phyloP scores from a whole-genome alignment of 2,329 filamentous ascomycete genomes.

The Ascochyta rabiei region DNA sequence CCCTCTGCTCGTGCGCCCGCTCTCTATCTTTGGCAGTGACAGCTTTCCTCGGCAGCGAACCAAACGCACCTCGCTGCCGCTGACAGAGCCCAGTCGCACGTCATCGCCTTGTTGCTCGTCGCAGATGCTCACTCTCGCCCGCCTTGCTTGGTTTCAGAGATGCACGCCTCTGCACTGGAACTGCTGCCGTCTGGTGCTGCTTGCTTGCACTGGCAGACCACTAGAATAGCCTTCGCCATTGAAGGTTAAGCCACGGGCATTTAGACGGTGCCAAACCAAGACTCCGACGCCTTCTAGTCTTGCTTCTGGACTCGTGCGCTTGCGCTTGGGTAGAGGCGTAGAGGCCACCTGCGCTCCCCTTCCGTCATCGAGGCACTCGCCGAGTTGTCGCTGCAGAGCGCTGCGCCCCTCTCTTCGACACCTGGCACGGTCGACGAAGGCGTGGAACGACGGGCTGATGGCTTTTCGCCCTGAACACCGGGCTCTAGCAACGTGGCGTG shows the following conservation, averaged over 20 bases:
- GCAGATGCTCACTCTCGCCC: neutral
- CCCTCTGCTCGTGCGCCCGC: conserved; percentile 8
- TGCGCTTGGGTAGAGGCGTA: conserved; percentile 12
- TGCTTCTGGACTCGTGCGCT: conserved; percentile 25
- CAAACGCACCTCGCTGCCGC: neutral
- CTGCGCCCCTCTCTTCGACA: neutral
- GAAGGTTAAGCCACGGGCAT: conserved; percentile 7
- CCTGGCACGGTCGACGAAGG: conserved; percentile 1
- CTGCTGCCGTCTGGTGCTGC: conserved; percentile 1
- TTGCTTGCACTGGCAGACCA: neutral
- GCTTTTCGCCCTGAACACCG: neutral
- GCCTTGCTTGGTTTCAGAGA: conserved; percentile 8
- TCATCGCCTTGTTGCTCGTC: conserved; percentile 2
- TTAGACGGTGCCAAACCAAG: conserved; percentile 5
- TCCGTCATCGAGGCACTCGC: conserved; percentile 18
- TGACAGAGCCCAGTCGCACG: neutral
- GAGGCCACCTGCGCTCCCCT: conserved; percentile 16
- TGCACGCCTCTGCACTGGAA: conserved; percentile 3
- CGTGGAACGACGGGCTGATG: neutral
- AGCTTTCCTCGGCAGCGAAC: conserved; percentile 4
- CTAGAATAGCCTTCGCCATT: conserved; percentile 5
- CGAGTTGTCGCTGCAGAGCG: conserved; percentile 11
- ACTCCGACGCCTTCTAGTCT: conserved; percentile 17
- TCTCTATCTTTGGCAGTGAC: conserved; percentile 6
- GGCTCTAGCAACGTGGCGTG: neutral